These are phyloP conservation scores for Solanum dulcamara DNA, from an alignment of 257 asterid species.

Conservation along the genomic window DNA sequence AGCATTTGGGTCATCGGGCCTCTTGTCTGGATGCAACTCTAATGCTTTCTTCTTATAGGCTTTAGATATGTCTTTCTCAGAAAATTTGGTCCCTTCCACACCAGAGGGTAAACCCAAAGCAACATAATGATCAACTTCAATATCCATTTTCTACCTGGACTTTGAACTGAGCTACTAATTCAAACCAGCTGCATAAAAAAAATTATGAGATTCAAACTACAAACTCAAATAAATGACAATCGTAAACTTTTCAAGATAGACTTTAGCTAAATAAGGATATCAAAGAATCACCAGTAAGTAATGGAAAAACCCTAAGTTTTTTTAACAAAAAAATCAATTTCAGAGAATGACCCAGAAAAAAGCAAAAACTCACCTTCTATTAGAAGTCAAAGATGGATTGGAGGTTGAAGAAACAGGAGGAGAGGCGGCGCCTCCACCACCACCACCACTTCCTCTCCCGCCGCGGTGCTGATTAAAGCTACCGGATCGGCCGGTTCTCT, in stretches of 20 bases:
- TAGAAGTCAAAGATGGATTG: conserved; percentile 10
- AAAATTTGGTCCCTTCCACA: conserved; percentile 46
- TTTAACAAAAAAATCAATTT: not conserved
- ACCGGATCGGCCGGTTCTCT: conserved; percentile 23
- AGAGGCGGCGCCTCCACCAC: conserved; percentile 17
- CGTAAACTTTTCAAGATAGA: not conserved
- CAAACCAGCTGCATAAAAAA: not conserved
- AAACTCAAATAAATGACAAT: not conserved
- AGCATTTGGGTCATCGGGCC: conserved; percentile 51
- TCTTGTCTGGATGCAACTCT: conserved; percentile 68
- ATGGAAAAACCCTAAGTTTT: conserved; percentile 7
- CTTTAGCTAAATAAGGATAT: not conserved
- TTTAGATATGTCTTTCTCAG: conserved; percentile 53
- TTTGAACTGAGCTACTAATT: not conserved
- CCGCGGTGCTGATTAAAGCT: conserved; percentile 17
- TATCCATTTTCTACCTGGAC: conserved; percentile 25
- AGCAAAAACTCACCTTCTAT: conserved; percentile 13
- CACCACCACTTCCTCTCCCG: conserved; percentile 18
- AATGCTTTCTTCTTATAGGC: conserved; percentile 46
- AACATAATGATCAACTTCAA: conserved; percentile 43
- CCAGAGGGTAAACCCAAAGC: conserved; percentile 57
- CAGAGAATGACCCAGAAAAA: not conserved
- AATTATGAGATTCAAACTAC: not conserved
- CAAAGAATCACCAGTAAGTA: not conserved
- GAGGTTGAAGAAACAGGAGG: conserved; percentile 6